Evolutionary conservation across 2,329 filamentous ascomycete genomes (phyloP), one percentile per base, ranked within the genome.

Genomic region (Stagonosporopsis rhizophila): DNA sequence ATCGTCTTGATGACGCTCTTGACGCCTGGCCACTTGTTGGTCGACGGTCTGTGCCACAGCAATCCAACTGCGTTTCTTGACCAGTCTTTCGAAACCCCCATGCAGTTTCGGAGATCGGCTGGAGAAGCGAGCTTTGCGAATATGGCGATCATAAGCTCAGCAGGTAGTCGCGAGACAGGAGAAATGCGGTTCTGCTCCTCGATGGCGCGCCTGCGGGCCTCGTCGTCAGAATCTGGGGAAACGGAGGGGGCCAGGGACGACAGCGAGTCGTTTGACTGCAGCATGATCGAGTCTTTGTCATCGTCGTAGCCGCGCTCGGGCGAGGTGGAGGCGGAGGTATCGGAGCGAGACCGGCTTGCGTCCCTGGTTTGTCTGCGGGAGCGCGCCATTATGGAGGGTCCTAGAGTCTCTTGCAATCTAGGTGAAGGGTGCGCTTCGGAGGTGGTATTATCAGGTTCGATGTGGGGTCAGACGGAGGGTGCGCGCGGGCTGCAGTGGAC

Each of bases 81-180:
- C 95, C 95, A 99, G 60, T 89, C 87, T 77, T 92, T 93, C 71
- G 89, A 97, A n/a, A 96, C 93, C 62, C 95, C 82, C 90, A 98
- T 93, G 77, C 91, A 96, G 77, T 88, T 89, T 65, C 92, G 85
- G 66, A 97, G 84, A 71, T 99, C 94, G 40, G 82, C 80, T 2
- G 92, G 85, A 12, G 85, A 86, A 68, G 83, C 88, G 55, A 99
- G 85, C 76, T 92, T 95, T 32, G 90, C 83, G 77, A 99, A 97
- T 70, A 98, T 89, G 77, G 88, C 86, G 70, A 99, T 97, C 73
- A 98, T 87, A 59, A 99, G 90, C 81, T 99, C 95, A 75, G 93
- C 94, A 35, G 95, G 95, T 32, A 99, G 83, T 54, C 90, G 87
- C 66, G 90, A 89, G 58, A 97, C 88, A 44, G 93, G 92, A n/a